These are phyloP conservation scores for Nakataea oryzae DNA, from an alignment of 2,329 filamentous ascomycete species.

Conservation along the genomic window DNA sequence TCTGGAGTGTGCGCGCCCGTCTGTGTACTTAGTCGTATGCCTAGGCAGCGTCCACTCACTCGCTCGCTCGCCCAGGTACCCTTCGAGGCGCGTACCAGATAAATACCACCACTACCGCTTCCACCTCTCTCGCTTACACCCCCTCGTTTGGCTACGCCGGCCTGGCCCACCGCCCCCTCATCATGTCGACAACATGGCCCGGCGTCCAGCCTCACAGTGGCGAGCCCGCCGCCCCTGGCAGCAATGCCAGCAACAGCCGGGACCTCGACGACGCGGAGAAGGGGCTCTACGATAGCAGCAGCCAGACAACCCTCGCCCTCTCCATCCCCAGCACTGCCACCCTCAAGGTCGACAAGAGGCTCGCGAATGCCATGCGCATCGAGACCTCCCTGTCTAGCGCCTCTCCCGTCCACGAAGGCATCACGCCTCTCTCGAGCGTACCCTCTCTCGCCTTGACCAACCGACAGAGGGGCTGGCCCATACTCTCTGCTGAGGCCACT, in stretches of 20 bases:
- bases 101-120: neutral
- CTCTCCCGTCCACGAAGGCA: slow-evolving; percentile 21
- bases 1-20: neutral
- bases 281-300: slow-evolving; percentile 17
- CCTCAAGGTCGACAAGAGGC: slow-evolving; percentile 10
- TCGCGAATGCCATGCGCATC: slow-evolving; percentile 12
- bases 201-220: neutral
- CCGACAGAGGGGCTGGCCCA: slow-evolving; percentile 5
- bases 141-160: neutral
- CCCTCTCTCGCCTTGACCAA: slow-evolving; percentile 15
- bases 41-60: neutral
- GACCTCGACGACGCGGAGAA: slow-evolving; percentile 23
- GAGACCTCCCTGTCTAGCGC: slow-evolving; percentile 12
- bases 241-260: slow-evolving; percentile 2
- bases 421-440: slow-evolving; percentile 17
- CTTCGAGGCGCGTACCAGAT: neutral
- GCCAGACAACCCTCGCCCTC: slow-evolving; percentile 6
- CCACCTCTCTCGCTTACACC: neutral
- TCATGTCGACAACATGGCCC: slow-evolving; percentile 13
- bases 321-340: neutral
- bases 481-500: neutral
- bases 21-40: neutral
- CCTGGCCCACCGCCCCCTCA: neutral
- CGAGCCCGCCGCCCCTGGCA: slow-evolving; percentile 3
- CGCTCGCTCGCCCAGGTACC: neutral